Evolutionary conservation across 2,329 filamentous ascomycete species (phyloP), one percentile per base, ranked within the genome.

Genomic region (Alternaria metachromatica): DNA sequence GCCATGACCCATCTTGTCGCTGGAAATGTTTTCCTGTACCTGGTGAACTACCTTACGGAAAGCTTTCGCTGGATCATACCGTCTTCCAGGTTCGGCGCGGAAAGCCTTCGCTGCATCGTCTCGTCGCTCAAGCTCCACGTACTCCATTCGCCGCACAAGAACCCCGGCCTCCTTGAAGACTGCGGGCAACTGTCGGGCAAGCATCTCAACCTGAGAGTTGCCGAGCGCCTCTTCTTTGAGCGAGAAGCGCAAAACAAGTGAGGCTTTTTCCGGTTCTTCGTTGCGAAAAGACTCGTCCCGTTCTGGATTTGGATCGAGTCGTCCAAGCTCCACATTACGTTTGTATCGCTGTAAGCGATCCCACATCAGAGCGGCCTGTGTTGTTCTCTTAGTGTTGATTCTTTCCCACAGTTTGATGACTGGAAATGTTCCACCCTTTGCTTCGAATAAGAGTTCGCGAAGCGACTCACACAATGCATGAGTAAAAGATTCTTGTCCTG

Each of bases 71-170:
- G 44, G 44, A 46, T 46, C 44, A 46, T 46, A 12, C 20, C 9
- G 26, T 28, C 26, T 28, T 28, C 26, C 26, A 28, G 26, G 26
- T 28, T 28, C 26, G 26, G 26, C 26, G 26, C 26, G 26, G 26
- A 28, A 28, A 28, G 26, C 26, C 26, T 28, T 28, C 26, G 26
- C 26, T 28, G 10, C 26, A 28, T 28, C 26, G 26, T 28, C 26
- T 28, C 44, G 44, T 20, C 20, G 44, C 44, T 46, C 63, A 60
- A 72, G 63, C 43, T 59, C 67, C 1, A 71, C 37, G 71, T 70
- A 75, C 11, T 74, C 67, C n/a, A 75, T 71, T 11, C 62, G 58
- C 6, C 67, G 68, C 4, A 70, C 15, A 2, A 54, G 58, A 3
- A 71, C 41, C 3, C 66, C 44, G 2, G 66, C 62, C n/a, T 57